Percentiles rank a stretch among this genome's conserved stretches.
Evolutionary conservation across 169 alveolate species (phyloP).

Genomic region (Eimeria acervulina): DNA sequence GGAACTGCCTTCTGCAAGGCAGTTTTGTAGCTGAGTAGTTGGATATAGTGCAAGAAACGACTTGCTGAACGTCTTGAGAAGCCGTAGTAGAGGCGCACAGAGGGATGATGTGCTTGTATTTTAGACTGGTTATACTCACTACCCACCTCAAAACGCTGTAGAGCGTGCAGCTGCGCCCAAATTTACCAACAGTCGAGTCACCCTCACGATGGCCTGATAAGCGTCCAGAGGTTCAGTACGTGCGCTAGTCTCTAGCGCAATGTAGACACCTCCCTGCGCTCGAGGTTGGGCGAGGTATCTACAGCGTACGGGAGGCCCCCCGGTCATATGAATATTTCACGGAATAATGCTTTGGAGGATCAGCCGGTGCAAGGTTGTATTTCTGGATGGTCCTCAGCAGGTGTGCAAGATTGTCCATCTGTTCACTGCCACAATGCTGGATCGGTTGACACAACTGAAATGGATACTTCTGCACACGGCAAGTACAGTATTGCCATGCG

Average conservation of each 20-base stretch:
- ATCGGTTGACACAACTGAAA: not conserved
- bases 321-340: not conserved
- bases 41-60: no score
- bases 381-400: not conserved
- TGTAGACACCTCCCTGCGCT: not conserved
- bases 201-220: no score
- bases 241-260: not conserved
- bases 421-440: not conserved
- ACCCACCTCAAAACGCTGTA: no score
- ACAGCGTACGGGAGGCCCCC: not conserved
- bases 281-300: not conserved
- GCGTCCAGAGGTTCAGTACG: not conserved
- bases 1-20: no score
- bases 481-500: not conserved
- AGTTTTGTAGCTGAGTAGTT: no score
- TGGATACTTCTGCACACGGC: not conserved
- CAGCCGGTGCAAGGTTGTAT: not conserved
- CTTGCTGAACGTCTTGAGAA: no score
- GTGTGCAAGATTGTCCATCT: not conserved
- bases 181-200: no score
- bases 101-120: no score
- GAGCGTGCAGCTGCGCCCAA: no score
- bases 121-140: no score
- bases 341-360: not conserved
- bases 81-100: no score